Evolutionary conservation across 768 basidiomycete genomes (phyloP), one percentile per base, ranked within the genome.

Genomic region (Russula brevipes): DNA sequence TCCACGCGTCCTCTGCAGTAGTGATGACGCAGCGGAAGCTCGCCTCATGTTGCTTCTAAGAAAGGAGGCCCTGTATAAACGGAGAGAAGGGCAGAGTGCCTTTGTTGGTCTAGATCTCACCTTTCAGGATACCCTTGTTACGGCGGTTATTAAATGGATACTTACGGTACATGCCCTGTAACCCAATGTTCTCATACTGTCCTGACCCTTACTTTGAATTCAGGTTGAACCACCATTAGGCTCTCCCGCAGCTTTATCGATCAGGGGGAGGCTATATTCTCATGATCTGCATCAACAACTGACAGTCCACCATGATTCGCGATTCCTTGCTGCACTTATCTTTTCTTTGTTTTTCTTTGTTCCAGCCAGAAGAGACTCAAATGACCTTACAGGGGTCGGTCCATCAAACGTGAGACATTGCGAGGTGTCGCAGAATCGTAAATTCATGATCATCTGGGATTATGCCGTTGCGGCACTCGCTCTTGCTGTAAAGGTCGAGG

Each of bases 401-500:
- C 8, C 30, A 14, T 2, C 46, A n/a, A 39, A 38, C 14, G 8
- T 30, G 19, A n/a, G 14, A 4, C 11, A 45, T 3, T 35, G 14
- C 12, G 45, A 41, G n/a, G 49, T 45, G n/a, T 41, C 24, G 9
- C 54, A 66, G 6, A 56, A 57, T 4, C 17, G 47, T 14, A 17
- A 49, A 54, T 39, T 41, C 16, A 10, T 49, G 38, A 16, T 61
- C 6, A 42, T 66, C 39, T 63, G 59, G 65, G 67, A 68, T 14
- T 63, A 63, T 35, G 67, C 67, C 7, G 55, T 68, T 35, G 65
- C 67, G 17, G 61, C 67, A 4, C 44, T 68, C 24, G 51, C 65
- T 16, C 50, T 68, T 44, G 63, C 59, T 39, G 67, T 68, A 33
- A 68, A 68, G 65, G 67, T 68, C 38, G 39, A 50, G 16, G 16